Evolutionary conservation across 495 filamentous ascomycete genomes (phyloP), one percentile per base, ranked within the genome.

Genomic region (Entonaema liquescens): DNA sequence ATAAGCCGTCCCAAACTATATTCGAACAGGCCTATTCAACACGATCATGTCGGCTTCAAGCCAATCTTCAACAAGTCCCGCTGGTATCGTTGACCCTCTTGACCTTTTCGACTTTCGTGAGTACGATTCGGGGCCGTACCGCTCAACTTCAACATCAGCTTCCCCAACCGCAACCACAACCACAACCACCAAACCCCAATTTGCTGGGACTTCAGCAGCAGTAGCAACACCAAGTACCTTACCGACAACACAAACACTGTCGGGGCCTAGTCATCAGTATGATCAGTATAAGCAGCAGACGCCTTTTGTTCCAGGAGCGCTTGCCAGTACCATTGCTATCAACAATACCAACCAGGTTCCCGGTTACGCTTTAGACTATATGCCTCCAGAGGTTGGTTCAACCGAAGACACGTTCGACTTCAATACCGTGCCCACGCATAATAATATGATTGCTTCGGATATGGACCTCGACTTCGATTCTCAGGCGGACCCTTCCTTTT

Each of bases 231-330:
- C 80, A 1, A 68, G 75, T 42, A 75, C 71, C 0, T 62, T 81
- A 59, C 74, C 79, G 12, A 67, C 78, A 23, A 86, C 84, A 35
- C 87, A 90, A 74, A 79, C 81, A 13, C 88, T 93, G 72, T 86
- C 89, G 47, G 93, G 86, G 19, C 94, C 95, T 8, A 97, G 93
- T 75, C 93, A 97, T 82, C 91, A 94, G 75, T 99, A 99, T 81
- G 90, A 94, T 67, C 88, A 90, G 49, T 93, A 97, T 80, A 90
- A 91, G 79, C 95, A 99, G 75, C 93, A 97, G 79, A 95, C 94
- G 3, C 93, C 93, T 61, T 85, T 97, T 29, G 91, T 94, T 0
- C 89, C 91, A 1, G 92, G 92, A 47, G 93, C 91, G 26, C 76
- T 95, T 67, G 88, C 89, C 40, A 89, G 85, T 65, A 89, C 91